Percentiles rank a stretch among this genome's conserved stretches.
phyloP scores from a whole-genome alignment of 2,329 filamentous ascomycete genomes.

The Venturia effusa region DNA sequence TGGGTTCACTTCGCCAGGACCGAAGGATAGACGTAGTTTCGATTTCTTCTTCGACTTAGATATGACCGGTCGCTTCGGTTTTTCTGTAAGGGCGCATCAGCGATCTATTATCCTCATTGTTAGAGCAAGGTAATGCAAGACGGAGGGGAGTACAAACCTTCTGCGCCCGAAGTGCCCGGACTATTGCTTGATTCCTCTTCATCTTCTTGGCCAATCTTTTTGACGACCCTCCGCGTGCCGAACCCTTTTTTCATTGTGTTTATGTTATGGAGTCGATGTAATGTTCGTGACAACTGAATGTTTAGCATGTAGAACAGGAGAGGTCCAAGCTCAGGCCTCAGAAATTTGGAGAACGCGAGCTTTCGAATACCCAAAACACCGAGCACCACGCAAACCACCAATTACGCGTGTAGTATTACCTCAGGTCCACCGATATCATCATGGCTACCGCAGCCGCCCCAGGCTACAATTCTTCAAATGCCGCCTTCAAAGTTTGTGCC shows the following conservation, averaged over 20 bases:
- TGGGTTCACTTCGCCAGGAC: conserved; percentile 44
- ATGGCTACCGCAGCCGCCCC: conserved; percentile 3
- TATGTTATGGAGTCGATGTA: neutral
- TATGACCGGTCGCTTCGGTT: conserved; percentile 35
- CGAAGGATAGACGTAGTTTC: conserved; percentile 68
- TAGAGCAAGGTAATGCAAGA: conserved; percentile 20
- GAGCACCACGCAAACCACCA: neutral
- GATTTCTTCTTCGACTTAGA: conserved; percentile 59
- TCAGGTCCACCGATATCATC: neutral
- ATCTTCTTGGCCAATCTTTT: conserved; percentile 64
- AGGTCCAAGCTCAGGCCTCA: neutral
- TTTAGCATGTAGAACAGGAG: neutral
- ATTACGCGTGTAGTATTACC: neutral
- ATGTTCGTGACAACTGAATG: neutral
- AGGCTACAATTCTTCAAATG: conserved; percentile 35
- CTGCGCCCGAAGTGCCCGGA: conserved; percentile 1
- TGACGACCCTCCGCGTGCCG: conserved; percentile 53
- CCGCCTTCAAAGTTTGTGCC: conserved; percentile 50
- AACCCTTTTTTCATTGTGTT: conserved; percentile 48
- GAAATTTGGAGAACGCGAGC: conserved; percentile 1
- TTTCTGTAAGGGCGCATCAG: conserved; percentile 36
- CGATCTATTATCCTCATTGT: conserved; percentile 20
- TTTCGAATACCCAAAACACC: neutral
- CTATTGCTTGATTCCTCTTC: conserved; percentile 36
- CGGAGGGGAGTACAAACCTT: conserved; percentile 13